Base-by-base conservation (phyloP, 1,284 basidiomycete genomes). In the Naganishia albida region DNA sequence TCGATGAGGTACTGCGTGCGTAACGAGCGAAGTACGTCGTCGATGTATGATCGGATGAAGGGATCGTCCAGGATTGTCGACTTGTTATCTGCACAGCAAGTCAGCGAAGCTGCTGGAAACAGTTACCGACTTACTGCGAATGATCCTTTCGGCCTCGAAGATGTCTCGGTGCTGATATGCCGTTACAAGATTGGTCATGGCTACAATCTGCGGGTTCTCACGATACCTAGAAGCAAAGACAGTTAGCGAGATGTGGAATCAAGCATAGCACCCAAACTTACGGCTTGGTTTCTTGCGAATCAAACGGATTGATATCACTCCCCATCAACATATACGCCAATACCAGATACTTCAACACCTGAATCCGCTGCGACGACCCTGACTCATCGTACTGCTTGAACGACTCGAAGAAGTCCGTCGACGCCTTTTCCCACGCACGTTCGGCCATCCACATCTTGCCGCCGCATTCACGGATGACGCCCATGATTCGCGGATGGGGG, bases 401-500 rank as follows among this genome's bases (percentile, higher is more conserved):
- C 0, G 94, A 94, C 73, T 98, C 94, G 80, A 98, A 99, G 78
- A 99, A 96, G 80, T 99, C 95, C 73, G 93, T 91, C 70, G 93
- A 95, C 0, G 96, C 96, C 57, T 91, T 87, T 67, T 90, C 89
- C 94, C 95, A 99, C 88, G 72, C 77, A 90, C 94, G 90, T 83
- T 99, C 96, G 65, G 91, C 92, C 96, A 99, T 99, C 92, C 96
- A 97, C 96, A 99, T 99, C 81, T 99, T 99, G 8, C 96, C 96
- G 15, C 96, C 96, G 71, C 95, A 98, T 78, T 99, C 96, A 74
- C 94, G 92, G 79, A 99, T 99, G 62, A 98, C 91, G 60, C 95
- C 96, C 89, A 98, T 93, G 74, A 99, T 98, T 28, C 93, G 87
- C 8, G 96, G 96, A 80, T 99, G 96, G 12, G 95, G 94, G 67